A percentile compares a stretch with the other conserved stretches of the same genome.
Conservation (phyloP, 2,329 filamentous ascomycete species). For the Colletotrichum tamarilloi region DNA sequence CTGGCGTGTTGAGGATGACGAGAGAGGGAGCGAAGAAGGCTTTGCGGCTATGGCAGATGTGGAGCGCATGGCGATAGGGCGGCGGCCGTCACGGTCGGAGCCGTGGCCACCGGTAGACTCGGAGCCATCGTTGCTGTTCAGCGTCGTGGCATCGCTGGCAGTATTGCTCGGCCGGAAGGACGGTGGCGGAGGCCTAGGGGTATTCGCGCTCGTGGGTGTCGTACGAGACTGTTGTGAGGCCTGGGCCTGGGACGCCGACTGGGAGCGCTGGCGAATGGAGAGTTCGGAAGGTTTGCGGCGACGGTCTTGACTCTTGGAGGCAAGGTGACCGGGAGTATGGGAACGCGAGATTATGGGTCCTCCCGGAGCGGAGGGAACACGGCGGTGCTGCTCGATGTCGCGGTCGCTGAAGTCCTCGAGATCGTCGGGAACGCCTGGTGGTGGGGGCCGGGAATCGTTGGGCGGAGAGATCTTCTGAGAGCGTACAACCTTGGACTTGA, state of each 20-base stretch:
- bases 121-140: slow-evolving; percentile 39
- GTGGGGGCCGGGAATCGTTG: slow-evolving; percentile 42
- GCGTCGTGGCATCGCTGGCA: slow-evolving; percentile 36
- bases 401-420: slow-evolving; percentile 38
- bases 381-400: slow-evolving; percentile 42
- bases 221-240: slow-evolving; percentile 39
- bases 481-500: slow-evolving; percentile 59
- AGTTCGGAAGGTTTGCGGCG: slow-evolving; percentile 63
- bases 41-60: slow-evolving; percentile 62
- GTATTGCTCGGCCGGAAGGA: slow-evolving; percentile 33
- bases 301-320: slow-evolving; percentile 66
- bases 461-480: slow-evolving; percentile 64
- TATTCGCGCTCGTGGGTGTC: slow-evolving; percentile 35
- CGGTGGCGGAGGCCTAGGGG: slow-evolving; percentile 34
- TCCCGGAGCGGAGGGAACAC: slow-evolving; percentile 27
- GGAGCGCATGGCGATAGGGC: slow-evolving; percentile 60
- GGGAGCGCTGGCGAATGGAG: slow-evolving; percentile 64
- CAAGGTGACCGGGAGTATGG: slow-evolving; percentile 71
- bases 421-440: slow-evolving; percentile 35
- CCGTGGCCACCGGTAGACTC: slow-evolving; percentile 39
- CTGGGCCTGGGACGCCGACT: slow-evolving; percentile 55
- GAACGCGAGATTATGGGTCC: slow-evolving; percentile 60
- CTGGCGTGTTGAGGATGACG: slow-evolving; percentile 27
- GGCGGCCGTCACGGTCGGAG: slow-evolving; percentile 44
- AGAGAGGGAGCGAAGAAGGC: slow-evolving; percentile 36